These are phyloP conservation scores for Prunus yedoensis DNA, from an alignment of 331 rosid genomes.

Conservation along the genomic window DNA sequence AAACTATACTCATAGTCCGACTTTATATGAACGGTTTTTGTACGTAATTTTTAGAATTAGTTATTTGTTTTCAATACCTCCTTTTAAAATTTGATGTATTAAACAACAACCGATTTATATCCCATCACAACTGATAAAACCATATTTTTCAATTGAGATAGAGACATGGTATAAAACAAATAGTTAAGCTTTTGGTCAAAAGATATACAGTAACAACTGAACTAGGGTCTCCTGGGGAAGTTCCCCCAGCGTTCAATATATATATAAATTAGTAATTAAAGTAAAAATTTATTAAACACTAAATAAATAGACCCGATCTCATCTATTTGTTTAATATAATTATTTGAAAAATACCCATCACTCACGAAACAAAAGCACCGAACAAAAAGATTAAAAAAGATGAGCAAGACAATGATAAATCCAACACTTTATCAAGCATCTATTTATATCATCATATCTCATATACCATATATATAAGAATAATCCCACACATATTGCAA, in stretches of 20 bases:
- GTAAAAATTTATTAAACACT: not conserved
- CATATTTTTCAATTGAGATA: not conserved
- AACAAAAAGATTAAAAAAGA: conserved; percentile 1
- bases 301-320: not conserved
- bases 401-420: conserved; percentile 20
- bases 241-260: conserved; percentile 7
- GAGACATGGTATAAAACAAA: conserved; percentile 14
- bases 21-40: too few relatives aligned
- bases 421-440: conserved; percentile 8
- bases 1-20: too few relatives aligned
- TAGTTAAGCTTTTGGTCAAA: conserved; percentile 13
- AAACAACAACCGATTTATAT: not conserved
- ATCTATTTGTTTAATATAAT: conserved; percentile 8
- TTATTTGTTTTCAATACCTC: too few relatives aligned
- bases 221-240: conserved; percentile 11
- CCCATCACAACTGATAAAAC: not conserved
- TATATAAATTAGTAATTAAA: not conserved
- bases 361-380: conserved; percentile 2
- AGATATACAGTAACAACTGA: conserved; percentile 17
- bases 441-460: not conserved
- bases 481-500: conserved; percentile 6
- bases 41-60: too few relatives aligned
- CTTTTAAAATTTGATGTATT: not conserved
- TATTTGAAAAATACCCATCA: not conserved
- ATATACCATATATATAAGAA: not conserved